Base-by-base conservation (phyloP, 192 early-diverging fungal species). In the Backusella liffmaniae region DNA sequence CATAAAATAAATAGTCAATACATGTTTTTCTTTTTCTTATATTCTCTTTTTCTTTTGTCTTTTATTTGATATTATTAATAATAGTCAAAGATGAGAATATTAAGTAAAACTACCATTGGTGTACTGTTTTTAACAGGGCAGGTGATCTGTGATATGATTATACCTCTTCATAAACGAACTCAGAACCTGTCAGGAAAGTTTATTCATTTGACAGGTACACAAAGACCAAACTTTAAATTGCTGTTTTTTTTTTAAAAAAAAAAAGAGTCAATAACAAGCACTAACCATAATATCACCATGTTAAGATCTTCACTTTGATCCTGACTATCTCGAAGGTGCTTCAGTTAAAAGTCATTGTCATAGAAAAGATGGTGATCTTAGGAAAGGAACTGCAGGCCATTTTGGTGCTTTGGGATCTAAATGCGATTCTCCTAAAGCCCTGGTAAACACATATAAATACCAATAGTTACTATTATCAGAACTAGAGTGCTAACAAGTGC, bases 301-400 rank as follows among this genome's bases (percentile, higher is more conserved):
- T 32, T 34, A 26, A 85, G 84, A 85, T 71, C 72, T 85, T 10
- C 82, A 85, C 34, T 18, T 85, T 12, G 84, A 85, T 74, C 42
- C 66, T 6, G 6, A 72, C 29, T 85, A 85, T 26, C 7, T 78
- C 29, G 68, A 59, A 13, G 49, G 70, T 21, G 73, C 82, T 10
- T 71, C 78, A 66, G 82, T 82, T 39, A 30, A 56, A 3, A 42
- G 72, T 6, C 46, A 65, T 18, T 85, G 84, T 68, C 84, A 83
- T 65, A 74, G 77, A 39, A 78, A 76, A 18, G 65, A 59, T 12
- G 32, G 30, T 26, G 59, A 83, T 5, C 32, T 26, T 7, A 62
- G 73, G 3, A 66, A 80, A 5, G 83, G 83, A 32, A 83, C 51
- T 32, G 82, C 84, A 41, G 82, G 82, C 13, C 34, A 62, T 44